These are phyloP conservation scores for Crithidia brevicula DNA, from an alignment of 208 protist species.

Conservation along the genomic window DNA sequence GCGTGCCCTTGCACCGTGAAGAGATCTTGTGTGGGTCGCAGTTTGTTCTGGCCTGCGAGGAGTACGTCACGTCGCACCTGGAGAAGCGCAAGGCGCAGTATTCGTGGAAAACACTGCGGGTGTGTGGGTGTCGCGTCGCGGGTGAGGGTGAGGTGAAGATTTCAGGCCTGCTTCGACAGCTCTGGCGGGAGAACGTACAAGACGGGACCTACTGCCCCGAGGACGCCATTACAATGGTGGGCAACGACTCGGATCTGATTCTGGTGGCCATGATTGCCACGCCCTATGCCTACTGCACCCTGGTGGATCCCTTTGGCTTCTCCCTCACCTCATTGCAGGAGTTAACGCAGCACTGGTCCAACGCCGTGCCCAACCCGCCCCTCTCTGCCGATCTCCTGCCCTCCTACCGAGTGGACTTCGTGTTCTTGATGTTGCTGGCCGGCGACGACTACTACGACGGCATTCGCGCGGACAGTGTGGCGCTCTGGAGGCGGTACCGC, in stretches of 20 bases:
- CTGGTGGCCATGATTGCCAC: constrained; percentile 68
- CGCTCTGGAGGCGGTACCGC: constrained; percentile 76
- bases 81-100: constrained; percentile 5
- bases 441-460: constrained; percentile 86
- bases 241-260: constrained; percentile 87
- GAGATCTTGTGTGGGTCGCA: constrained; percentile 76
- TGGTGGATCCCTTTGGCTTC: constrained; percentile 62
- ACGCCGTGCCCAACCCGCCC: constrained; percentile 48
- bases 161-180: constrained; percentile 42
- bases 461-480: constrained; percentile 38
- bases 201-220: constrained; percentile 49
- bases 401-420: constrained; percentile 86
- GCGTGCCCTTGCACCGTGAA: constrained; percentile 49
- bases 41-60: constrained; percentile 81
- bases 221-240: constrained; percentile 68
- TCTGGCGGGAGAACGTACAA: constrained; percentile 36
- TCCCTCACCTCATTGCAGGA: constrained; percentile 53
- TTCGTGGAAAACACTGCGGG: constrained; percentile 24
- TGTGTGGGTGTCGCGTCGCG: constrained; percentile 55
- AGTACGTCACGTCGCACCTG: constrained; percentile 27
- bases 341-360: constrained; percentile 74
- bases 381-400: constrained; percentile 53
- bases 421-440: constrained; percentile 76
- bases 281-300: constrained; percentile 57
- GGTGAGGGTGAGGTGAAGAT: constrained; percentile 92